A percentile compares a stretch with the other conserved stretches of the same genome.
Evolutionary conservation across 352 stramenopile species (phyloP).

Genomic region (Blastocystis sp.): DNA sequence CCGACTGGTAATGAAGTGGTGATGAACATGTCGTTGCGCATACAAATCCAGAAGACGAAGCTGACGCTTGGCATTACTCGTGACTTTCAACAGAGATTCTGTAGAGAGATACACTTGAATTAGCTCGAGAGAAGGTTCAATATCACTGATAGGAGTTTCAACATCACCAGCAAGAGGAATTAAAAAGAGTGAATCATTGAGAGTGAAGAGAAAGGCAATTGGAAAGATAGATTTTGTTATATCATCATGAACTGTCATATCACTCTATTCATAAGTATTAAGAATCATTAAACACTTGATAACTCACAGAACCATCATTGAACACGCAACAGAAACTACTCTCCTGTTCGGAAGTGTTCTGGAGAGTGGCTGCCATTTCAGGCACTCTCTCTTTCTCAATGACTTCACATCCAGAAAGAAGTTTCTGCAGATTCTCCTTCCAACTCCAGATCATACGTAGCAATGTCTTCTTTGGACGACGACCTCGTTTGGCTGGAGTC

Average conservation of each 20-base stretch:
- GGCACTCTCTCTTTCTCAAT: background rate
- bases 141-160: background rate
- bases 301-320: background rate
- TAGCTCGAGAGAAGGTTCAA: background rate
- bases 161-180: slow-evolving; percentile 8
- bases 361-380: background rate
- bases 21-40: background rate
- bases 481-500: background rate
- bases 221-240: background rate
- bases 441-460: background rate
- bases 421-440: background rate
- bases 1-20: background rate
- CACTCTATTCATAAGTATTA: background rate
- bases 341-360: background rate
- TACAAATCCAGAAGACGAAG: slow-evolving; percentile 27
- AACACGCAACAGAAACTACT: slow-evolving; percentile 21
- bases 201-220: slow-evolving; percentile 22
- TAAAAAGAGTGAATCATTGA: background rate
- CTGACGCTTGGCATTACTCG: background rate
- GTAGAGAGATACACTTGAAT: background rate
- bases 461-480: background rate
- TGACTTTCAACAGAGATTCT: background rate
- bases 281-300: background rate
- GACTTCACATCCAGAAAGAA: background rate
- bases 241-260: background rate